Conservation (phyloP, 257 asterid genomes). For the Forsythia suspensa region DNA sequence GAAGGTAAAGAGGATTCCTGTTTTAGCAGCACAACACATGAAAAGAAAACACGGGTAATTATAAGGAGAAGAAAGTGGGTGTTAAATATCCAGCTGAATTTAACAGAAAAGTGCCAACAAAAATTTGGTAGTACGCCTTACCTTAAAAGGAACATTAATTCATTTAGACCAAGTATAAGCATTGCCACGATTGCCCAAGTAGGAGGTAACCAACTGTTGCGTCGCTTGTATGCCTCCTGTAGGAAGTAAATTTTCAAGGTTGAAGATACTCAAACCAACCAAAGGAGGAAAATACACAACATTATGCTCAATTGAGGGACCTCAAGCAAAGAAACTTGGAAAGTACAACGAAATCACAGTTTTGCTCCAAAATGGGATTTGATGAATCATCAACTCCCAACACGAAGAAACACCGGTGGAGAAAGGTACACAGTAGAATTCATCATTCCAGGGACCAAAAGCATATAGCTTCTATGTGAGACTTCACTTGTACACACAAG, state of each 20-base stretch:
- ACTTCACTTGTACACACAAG: neutral
- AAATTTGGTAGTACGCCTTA: conserved; percentile 3
- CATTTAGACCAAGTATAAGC: conserved; percentile 63
- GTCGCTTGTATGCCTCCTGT: conserved; percentile 52
- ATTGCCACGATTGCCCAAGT: conserved; percentile 64
- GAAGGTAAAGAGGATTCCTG: conserved; percentile 70
- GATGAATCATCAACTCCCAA: neutral
- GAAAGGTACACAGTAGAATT: neutral
- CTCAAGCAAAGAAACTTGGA: neutral
- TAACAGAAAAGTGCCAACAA: neutral
- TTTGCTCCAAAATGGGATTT: neutral
- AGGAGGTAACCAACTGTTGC: conserved; percentile 65
- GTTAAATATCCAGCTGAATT: neutral
- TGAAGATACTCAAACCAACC: neutral
- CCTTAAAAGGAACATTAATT: conserved; percentile 69
- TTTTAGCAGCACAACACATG: conserved; percentile 3
- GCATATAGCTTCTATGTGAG: neutral
- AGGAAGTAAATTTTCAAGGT: neutral
- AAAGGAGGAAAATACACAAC: neutral
- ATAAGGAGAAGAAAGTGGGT: neutral
- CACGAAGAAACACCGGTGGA: neutral
- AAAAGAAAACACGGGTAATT: neutral
- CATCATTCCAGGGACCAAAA: neutral
- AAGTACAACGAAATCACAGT: neutral
- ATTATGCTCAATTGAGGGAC: neutral